A percentile compares a stretch with the other conserved stretches of the same genome.
Evolutionary conservation across 202 grass and related monocot genomes (phyloP).

Genomic region (Saccharum hybrid): DNA sequence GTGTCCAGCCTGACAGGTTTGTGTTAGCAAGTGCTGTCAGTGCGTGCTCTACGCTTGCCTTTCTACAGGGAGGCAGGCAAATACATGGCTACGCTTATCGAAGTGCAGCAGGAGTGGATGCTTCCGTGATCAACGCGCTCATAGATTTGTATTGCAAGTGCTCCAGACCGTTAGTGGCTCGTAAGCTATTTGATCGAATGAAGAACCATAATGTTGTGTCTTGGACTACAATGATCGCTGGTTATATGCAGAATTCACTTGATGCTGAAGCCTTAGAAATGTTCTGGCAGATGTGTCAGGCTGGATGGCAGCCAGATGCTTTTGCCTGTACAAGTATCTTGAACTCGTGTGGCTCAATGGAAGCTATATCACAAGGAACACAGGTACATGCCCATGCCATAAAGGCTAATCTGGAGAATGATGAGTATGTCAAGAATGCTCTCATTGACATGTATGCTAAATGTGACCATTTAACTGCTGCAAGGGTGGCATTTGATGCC

Average conservation of each 20-base stretch:
- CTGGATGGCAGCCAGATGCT: constrained; percentile 63
- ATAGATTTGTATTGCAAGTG: constrained; percentile 81
- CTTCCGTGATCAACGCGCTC: constrained; percentile 50
- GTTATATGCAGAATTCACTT: constrained; percentile 74
- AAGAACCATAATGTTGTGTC: constrained; percentile 58
- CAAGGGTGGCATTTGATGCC: constrained; percentile 66
- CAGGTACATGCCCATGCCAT: constrained; percentile 66
- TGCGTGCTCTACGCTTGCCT: constrained; percentile 59
- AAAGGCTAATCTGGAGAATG: constrained; percentile 63
- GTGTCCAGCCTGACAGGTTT: constrained; percentile 57
- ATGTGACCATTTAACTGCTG: constrained; percentile 55
- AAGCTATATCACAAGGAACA: constrained; percentile 63
- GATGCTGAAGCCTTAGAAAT: constrained; percentile 61
- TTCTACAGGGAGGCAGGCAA: constrained; percentile 68
- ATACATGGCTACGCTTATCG: constrained; percentile 67
- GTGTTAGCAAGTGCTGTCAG: constrained; percentile 64
- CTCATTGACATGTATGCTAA: constrained; percentile 81
- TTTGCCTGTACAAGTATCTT: constrained; percentile 76
- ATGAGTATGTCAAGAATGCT: constrained; percentile 68
- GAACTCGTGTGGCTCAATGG: constrained; percentile 65
- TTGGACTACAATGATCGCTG: constrained; percentile 80
- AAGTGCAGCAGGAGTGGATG: constrained; percentile 50
- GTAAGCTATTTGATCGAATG: constrained; percentile 65
- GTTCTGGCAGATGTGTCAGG: constrained; percentile 58
- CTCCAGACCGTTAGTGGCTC: constrained; percentile 50